Evolutionary conservation across 768 basidiomycete species (phyloP).

Genomic region (Phylloporus sp.): DNA sequence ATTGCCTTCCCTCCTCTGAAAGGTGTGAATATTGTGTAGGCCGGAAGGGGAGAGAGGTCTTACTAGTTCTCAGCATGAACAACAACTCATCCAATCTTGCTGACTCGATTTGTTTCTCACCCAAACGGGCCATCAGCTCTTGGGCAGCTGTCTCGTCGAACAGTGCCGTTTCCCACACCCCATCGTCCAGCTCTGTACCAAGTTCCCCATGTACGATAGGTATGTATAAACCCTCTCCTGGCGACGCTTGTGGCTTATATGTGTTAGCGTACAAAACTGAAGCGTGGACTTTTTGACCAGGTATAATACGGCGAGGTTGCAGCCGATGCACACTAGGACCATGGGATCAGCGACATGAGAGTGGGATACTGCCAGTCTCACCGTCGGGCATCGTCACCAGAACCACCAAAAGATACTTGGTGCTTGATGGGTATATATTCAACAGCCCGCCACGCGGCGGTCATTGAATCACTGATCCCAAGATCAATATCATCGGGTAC

Average conservation of each 20-base stretch:
- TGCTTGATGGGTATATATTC: constrained; percentile 24
- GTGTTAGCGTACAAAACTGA: constrained; percentile 20
- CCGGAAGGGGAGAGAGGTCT: background rate
- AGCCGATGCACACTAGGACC: constrained; percentile 10
- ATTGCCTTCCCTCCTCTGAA: constrained; percentile 14
- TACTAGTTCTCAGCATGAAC: constrained; percentile 21
- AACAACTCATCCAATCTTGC: constrained; percentile 14
- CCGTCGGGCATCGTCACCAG: constrained; percentile 15
- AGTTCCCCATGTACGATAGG: constrained; percentile 1
- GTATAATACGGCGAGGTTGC: constrained; percentile 24
- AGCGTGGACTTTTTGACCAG: constrained; percentile 25
- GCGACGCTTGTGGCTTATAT: constrained; percentile 15
- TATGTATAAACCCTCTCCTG: constrained; percentile 22
- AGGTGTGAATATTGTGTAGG: background rate
- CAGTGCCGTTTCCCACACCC: constrained; percentile 17
- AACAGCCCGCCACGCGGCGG: constrained; percentile 6
- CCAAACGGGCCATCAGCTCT: constrained; percentile 7
- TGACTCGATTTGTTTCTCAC: constrained; percentile 10
- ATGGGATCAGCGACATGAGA: background rate
- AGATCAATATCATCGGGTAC: constrained; percentile 23
- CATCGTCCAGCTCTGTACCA: constrained; percentile 1
- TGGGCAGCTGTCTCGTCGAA: constrained; percentile 17
- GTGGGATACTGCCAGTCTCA: background rate
- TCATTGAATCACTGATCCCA: constrained; percentile 21
- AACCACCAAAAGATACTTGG: constrained; percentile 20